phyloP scores from a whole-genome alignment of 176 grass and related monocot species.

The Themeda triandra region DNA sequence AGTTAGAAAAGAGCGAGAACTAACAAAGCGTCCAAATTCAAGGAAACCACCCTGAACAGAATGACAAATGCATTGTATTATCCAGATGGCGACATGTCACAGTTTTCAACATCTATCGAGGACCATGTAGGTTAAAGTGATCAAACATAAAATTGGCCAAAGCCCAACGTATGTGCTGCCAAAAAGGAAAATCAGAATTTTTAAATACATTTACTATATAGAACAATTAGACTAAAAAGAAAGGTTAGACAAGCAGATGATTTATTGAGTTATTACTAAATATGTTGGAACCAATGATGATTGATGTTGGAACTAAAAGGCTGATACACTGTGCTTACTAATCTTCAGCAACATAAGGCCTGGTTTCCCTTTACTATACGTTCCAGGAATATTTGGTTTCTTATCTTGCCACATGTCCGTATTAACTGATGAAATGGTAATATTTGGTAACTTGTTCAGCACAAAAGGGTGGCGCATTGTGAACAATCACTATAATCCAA shows the following conservation, averaged over 20 bases:
- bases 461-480: background rate
- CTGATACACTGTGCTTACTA: background rate
- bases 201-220: conserved; percentile 18
- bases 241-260: background rate
- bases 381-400: background rate
- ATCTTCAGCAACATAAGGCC: background rate
- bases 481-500: background rate
- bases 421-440: background rate
- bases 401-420: background rate
- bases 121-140: conserved; percentile 24
- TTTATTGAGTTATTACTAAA: background rate
- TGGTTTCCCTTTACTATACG: background rate
- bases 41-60: conserved; percentile 70
- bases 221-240: background rate
- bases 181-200: background rate
- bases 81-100: conserved; percentile 1
- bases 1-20: conserved; percentile 50
- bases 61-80: background rate
- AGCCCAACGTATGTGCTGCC: background rate
- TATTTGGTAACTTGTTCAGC: background rate
- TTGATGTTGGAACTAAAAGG: conserved; percentile 3
- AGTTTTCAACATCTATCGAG: background rate
- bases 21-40: conserved; percentile 84
- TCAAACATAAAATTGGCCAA: background rate
- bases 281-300: background rate